A percentile compares a stretch with the other conserved stretches of the same genome.
Conservation (phyloP, 2,329 filamentous ascomycete genomes). For the Exophiala calicioides region DNA sequence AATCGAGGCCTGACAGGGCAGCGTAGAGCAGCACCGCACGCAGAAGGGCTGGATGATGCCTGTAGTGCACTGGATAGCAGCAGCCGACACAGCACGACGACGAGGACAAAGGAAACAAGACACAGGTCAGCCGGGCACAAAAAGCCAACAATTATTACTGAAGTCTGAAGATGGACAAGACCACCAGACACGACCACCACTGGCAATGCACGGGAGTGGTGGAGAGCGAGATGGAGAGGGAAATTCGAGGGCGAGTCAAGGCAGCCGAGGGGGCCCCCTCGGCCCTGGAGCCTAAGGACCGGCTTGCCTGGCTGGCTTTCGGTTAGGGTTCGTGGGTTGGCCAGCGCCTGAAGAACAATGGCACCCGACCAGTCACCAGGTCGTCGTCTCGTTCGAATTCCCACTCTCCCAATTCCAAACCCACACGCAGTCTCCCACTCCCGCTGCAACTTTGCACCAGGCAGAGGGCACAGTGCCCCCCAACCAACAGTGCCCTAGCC, state of each 20-base stretch:
- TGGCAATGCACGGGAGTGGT: background rate
- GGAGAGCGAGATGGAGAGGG: too few species aligned
- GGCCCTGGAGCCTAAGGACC: background rate
- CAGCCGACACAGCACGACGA: constrained; percentile 28
- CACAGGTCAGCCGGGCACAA: constrained; percentile 14
- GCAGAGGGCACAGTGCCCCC: too few species aligned
- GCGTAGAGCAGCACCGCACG: background rate
- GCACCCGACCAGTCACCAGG: too few species aligned
- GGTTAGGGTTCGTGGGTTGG: too few species aligned
- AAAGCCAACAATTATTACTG: constrained; percentile 2
- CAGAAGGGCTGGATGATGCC: background rate
- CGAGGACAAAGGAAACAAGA: constrained; percentile 24
- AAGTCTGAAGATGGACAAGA: too few species aligned
- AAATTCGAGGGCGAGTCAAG: constrained; percentile 16
- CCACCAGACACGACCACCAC: background rate
- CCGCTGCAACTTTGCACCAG: too few species aligned
- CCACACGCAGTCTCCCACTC: too few species aligned
- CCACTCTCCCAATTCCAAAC: too few species aligned
- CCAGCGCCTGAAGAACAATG: too few species aligned
- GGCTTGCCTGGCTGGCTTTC: too few species aligned
- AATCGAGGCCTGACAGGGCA: constrained; percentile 30
- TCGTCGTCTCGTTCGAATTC: too few species aligned
- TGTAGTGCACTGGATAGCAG: constrained; percentile 10
- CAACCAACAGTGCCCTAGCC: background rate
- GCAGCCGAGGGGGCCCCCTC: constrained; percentile 2